Evolutionary conservation across 352 stramenopile genomes (phyloP), one percentile per base, ranked within the genome.

Genomic region (Pythium aphanidermatum): DNA sequence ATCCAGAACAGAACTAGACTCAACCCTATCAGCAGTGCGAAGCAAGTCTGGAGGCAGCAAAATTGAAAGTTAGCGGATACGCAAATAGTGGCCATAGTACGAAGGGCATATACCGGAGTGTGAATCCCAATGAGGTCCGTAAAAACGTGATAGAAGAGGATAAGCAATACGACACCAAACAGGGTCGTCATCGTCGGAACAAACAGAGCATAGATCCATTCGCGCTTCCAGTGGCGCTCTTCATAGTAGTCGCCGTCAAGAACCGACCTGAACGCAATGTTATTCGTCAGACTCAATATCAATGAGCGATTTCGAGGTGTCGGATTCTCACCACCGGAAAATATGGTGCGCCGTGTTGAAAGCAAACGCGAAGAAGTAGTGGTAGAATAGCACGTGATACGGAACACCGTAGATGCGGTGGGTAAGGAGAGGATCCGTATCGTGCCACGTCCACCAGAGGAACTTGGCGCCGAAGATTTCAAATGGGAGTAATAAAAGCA

Each of bases 391-490:
- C 27, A 66, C 57, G 43, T 87, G 70, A 44, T 67, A 73, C 3
- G 80, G 80, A 1, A 90, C 67, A 26, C 73, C 74, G 45, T 86
- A 75, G 16, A 86, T 49, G 2, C 81, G 74, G 19, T 73, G 67
- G 7, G 46, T 47, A 12, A 92, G 54, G 31, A 86, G 58, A 21
- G 77, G 77, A 21, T 92, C 77, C 16, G 74, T 89, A 46, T 92
- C 81, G 46, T 92, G 81, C 65, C 71, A 89, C 39, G 81, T 92
- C 81, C 81, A 92, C 74, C 75, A 89, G 21, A 92, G 59, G 38
- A 92, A 86, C 46, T 90, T 90, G 46, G 73, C 47, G 36, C 81
- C 81, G 26, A 90, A 36, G 37, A 92, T 58, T 61, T 92, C 77
- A 26, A 88, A 80, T 8, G 81, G 81, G 30, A 91, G 74, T 6